Conservation (phyloP, 2,329 filamentous ascomycete genomes). For the Microsporum canis region DNA sequence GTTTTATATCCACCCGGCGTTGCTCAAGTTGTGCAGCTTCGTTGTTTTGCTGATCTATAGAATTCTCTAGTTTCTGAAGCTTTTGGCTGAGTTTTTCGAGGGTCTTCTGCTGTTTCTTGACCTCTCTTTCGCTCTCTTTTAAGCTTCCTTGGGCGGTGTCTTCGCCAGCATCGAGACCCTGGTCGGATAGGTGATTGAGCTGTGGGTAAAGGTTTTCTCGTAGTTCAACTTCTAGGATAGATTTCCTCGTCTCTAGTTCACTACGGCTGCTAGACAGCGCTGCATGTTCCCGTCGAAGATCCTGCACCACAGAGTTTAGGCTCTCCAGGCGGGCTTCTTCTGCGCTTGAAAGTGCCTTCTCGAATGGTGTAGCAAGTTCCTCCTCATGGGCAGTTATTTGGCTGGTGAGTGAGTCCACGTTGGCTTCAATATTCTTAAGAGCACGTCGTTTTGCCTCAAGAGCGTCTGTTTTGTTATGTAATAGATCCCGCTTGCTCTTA, state of each 20-base stretch:
- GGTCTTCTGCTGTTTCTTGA: conserved; percentile 62
- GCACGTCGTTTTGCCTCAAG: conserved; percentile 59
- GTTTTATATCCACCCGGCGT: conserved; percentile 52
- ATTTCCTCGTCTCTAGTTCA: conserved; percentile 69
- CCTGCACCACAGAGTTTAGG: conserved; percentile 57
- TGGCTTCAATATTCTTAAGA: conserved; percentile 57
- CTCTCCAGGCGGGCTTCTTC: conserved; percentile 72
- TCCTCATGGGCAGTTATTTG: conserved; percentile 65
- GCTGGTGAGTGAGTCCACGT: conserved; percentile 64
- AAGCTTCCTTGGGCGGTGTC: conserved; percentile 52
- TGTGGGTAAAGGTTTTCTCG: conserved; percentile 80
- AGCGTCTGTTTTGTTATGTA: conserved; percentile 61
- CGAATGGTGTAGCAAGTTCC: conserved; percentile 78
- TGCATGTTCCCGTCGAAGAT: conserved; percentile 64
- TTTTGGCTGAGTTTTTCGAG: conserved; percentile 56
- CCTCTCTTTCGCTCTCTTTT: conserved; percentile 67
- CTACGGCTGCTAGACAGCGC: conserved; percentile 61
- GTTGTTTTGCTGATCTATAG: conserved; percentile 50
- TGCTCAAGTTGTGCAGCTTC: conserved; percentile 50
- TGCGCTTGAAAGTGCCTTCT: conserved; percentile 70
- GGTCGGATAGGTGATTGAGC: conserved; percentile 71
- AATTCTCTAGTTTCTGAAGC: conserved; percentile 61
- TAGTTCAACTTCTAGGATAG: conserved; percentile 72
- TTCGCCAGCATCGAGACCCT: conserved; percentile 56
- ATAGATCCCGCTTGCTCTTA: conserved; percentile 58